Evolutionary conservation across 2,329 filamentous ascomycete species (phyloP).

Genomic region (Colletotrichum navitas): DNA sequence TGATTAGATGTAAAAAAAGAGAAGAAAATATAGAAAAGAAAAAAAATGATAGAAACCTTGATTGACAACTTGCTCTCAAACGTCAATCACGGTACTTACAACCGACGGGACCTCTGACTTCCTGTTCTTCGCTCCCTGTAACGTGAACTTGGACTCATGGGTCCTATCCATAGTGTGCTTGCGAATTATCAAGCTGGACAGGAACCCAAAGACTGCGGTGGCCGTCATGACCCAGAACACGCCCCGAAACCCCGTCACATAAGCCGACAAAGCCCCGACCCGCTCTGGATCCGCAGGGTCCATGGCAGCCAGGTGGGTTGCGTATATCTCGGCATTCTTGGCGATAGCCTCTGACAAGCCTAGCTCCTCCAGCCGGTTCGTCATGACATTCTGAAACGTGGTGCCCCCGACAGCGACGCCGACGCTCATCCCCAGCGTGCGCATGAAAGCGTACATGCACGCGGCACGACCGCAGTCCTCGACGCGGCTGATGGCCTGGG

Average conservation of each 20-base stretch:
- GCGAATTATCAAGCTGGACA: neutral
- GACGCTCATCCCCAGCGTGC: constrained; percentile 58
- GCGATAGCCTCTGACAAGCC: neutral
- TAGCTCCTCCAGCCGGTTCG: neutral
- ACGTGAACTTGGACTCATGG: neutral
- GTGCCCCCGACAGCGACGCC: constrained; percentile 56
- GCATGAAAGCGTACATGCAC: constrained; percentile 54
- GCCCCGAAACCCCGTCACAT: neutral
- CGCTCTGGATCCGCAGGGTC: neutral
- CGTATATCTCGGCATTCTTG: constrained; percentile 7
- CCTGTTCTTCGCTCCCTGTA: neutral
- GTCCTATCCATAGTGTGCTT: neutral
- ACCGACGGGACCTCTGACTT: neutral
- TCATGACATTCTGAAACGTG: constrained; percentile 53
- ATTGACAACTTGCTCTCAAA: neutral
- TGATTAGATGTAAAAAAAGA: neutral
- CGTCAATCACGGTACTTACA: neutral
- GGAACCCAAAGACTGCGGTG: neutral
- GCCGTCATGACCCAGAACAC: neutral
- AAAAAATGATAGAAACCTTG: accelerated
- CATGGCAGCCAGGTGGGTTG: neutral
- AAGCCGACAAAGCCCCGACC: neutral
- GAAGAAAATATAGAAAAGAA: neutral
- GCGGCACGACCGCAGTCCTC: constrained; percentile 52
- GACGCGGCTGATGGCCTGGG: constrained; percentile 52